Base-by-base conservation (phyloP, 2,329 filamentous ascomycete genomes). In the Drechmeria coniospora region DNA sequence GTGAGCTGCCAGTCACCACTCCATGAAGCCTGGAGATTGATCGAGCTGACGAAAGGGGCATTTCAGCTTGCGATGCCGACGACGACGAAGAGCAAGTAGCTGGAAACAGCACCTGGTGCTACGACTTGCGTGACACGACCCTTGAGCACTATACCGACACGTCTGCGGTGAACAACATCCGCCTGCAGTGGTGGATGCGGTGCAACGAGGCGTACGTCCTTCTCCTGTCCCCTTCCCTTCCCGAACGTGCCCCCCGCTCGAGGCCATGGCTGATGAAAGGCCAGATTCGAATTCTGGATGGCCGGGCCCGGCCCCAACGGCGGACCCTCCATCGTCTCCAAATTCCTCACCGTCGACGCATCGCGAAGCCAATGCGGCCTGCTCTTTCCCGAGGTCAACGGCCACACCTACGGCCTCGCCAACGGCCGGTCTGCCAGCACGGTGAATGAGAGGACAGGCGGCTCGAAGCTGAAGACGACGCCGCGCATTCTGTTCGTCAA, bases 121-220 rank as follows among this genome's bases (percentile, higher is more conserved):
- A 21, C 25, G 21, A 37, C 23, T 27, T 27, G 2, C 21, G 30
- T 29, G 27, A 37, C 27, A 23, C 21, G 6, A 11, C 50, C 12
- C 66, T 52, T 33, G 52, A 59, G 0, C 35, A 65, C 3, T 74
- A 54, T 46, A 64, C 59, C 4, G 65, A 75, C 42, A 47, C 42
- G 12, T 51, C 47, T 2, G 49, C 64, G 4, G 36, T 36, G 26
- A 73, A 74, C 42, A 29, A 40, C 0, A 38, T 51, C 13, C 55
- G 65, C 36, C 49, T 66, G 0, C 65, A 70, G 34, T 76, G 68
- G 6, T 76, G 70, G 69, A 59, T 73, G 46, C 54, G 61, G 2
- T 75, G 72, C 54, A 74, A 75, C 41, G 66, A 75, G 43, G 68
- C 70, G 39, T 43, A 36, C 25, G n/a, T 62, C 68, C 31, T 6